These are phyloP conservation scores for Ascochyta koolunga DNA, from an alignment of 2,329 filamentous ascomycete genomes.

Conservation along the genomic window DNA sequence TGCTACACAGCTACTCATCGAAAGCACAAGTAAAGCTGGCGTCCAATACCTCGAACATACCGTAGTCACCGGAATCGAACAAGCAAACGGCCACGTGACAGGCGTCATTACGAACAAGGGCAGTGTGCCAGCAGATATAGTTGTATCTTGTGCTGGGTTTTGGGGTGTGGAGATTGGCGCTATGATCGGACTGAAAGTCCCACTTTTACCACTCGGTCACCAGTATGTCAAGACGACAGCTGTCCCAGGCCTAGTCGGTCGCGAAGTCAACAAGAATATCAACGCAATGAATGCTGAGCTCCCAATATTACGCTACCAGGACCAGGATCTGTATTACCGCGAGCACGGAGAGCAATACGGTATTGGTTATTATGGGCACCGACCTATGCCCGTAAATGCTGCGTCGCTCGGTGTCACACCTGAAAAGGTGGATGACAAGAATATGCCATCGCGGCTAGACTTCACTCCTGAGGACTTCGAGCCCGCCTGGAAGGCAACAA, in stretches of 20 bases:
- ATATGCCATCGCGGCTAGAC: conserved; percentile 67
- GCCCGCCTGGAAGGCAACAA: conserved; percentile 64
- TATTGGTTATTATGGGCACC: conserved; percentile 69
- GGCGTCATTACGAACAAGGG: conserved; percentile 60
- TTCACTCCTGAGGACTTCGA: conserved; percentile 67
- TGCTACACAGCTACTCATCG: conserved; percentile 67
- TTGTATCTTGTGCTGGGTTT: conserved; percentile 68
- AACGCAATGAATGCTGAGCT: conserved; percentile 59
- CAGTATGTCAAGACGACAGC: conserved; percentile 68
- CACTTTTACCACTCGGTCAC: conserved; percentile 66
- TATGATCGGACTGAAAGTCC: conserved; percentile 64
- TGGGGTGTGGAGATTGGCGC: conserved; percentile 70
- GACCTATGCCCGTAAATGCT: conserved; percentile 65
- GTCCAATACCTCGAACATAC: conserved; percentile 64
- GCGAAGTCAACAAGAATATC: conserved; percentile 48
- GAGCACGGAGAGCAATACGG: conserved; percentile 68
- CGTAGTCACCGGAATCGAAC: conserved; percentile 63
- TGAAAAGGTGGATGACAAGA: conserved; percentile 60
- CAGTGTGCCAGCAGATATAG: conserved; percentile 62
- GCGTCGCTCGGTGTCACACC: conserved; percentile 61
- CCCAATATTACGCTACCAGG: conserved; percentile 68
- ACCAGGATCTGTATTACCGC: conserved; percentile 68
- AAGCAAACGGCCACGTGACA: conserved; percentile 57
- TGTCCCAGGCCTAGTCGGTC: conserved; percentile 53
- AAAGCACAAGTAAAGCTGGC: conserved; percentile 62